These are phyloP conservation scores for Sporothrix curviconia DNA, from an alignment of 2,329 filamentous ascomycete species.

Conservation along the genomic window DNA sequence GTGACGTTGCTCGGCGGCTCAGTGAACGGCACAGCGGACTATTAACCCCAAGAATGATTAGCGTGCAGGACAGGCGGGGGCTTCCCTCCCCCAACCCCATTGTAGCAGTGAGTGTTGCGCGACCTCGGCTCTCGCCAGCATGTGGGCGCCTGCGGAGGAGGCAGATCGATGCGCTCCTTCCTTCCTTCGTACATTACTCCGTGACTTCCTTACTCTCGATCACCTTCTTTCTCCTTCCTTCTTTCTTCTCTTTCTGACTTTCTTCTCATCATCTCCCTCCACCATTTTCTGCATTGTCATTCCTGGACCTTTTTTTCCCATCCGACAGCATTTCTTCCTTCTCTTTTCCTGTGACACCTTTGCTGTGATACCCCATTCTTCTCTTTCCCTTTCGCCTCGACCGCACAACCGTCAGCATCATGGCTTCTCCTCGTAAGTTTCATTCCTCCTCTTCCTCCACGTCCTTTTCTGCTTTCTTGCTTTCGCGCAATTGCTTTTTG, in stretches of 20 bases:
- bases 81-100: neutral
- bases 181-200: neutral
- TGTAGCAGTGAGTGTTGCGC: neutral
- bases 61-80: slow-evolving; percentile 1
- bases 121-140: slow-evolving; percentile 23
- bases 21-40: neutral
- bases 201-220: neutral
- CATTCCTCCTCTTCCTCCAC: neutral
- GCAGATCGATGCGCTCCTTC: neutral
- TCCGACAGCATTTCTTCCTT: neutral
- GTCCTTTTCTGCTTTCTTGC: neutral
- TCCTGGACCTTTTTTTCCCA: neutral
- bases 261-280: neutral
- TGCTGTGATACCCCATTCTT: slow-evolving; percentile 8
- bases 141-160: slow-evolving; percentile 17
- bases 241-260: neutral
- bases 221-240: neutral
- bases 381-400: slow-evolving; percentile 4
- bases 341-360: neutral
- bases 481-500: neutral
- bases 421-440: slow-evolving; percentile 74
- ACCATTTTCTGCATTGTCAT: neutral
- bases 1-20: neutral
- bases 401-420: slow-evolving; percentile 37
- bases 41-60: slow-evolving; percentile 6